Evolutionary conservation across 441 rosid genomes (phyloP), one percentile per base, ranked within the genome.

Genomic region (Codiaeum variegatum): DNA sequence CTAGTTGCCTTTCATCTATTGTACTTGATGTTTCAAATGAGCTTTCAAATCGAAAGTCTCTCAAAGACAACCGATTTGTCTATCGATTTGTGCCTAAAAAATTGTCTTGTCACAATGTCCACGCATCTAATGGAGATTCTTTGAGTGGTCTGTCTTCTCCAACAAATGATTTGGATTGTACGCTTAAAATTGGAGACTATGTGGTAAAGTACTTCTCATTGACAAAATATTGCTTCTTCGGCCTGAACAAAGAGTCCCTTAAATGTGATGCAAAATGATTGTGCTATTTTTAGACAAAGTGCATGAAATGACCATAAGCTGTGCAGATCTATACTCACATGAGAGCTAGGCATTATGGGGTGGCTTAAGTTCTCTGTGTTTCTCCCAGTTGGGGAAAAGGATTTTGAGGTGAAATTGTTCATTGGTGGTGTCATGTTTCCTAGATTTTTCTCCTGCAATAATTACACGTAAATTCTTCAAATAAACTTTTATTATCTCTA

Each of bases 161-260:
- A 47, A 63, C 66, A 52, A 83, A 86, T 79, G 87, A 80, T 81
- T 74, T 90, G 76, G 86, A 86, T 78, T 81, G 86, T 82, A 81
- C 80, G 19, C 93, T 96, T 66, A 89, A 78, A 88, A 78, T 69
- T 77, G 99, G 99, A 80, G 99, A 93, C 78, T 84, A 85, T 76
- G 99, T 93, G 97, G 97, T 95, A 90, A 55, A 36, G 18, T 77
- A 69, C 18, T 62, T 75, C 49, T 72, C 47, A n/a, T n/a, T n/a
- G n/a, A n/a, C n/a, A n/a, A n/a, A n/a, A n/a, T n/a, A n/a, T n/a
- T n/a, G n/a, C n/a, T n/a, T n/a, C n/a, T n/a, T n/a, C n/a, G n/a
- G n/a, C n/a, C n/a, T n/a, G n/a, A n/a, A n/a, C n/a, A n/a, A n/a
- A n/a, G n/a, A n/a, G n/a, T n/a, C n/a, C n/a, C n/a, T n/a, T n/a